A percentile compares a stretch with the other conserved stretches of the same genome.
These are phyloP conservation scores for Pontederia paniculata DNA, from an alignment of 176 grass and related monocot species.

Conservation along the genomic window DNA sequence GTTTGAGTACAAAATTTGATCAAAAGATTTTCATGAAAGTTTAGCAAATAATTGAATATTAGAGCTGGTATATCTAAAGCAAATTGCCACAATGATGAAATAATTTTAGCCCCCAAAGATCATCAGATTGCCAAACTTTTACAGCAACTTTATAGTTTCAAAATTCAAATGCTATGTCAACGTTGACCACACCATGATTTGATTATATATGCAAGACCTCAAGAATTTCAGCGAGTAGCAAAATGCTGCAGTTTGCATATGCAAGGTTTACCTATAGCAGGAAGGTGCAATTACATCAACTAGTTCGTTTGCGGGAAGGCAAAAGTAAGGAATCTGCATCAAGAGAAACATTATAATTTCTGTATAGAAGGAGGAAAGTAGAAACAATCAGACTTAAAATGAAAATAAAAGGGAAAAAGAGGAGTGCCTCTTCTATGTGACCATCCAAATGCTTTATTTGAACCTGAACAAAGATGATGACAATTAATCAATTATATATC, in stretches of 20 bases:
- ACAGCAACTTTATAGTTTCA: no score
- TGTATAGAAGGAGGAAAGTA: not conserved
- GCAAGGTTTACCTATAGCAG: slow-evolving; percentile 66
- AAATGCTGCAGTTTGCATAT: not conserved
- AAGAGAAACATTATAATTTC: slow-evolving; percentile 1
- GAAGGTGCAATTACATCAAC: slow-evolving; percentile 98
- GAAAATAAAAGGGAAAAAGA: not conserved
- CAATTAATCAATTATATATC: slow-evolving; percentile 6
- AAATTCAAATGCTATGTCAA: no score
- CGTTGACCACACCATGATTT: no score
- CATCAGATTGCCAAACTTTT: no score
- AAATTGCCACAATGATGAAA: no score
- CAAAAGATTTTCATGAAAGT: no score
- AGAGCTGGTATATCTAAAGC: no score
- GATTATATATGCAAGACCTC: no score
- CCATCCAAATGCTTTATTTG: slow-evolving; percentile 97
- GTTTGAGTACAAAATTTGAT: no score
- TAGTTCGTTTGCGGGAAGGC: slow-evolving; percentile 82
- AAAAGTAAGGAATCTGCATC: slow-evolving; percentile 94
- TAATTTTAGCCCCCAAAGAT: no score
- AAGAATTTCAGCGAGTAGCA: not conserved
- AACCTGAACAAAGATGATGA: slow-evolving; percentile 39
- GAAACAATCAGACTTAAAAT: slow-evolving; percentile 10
- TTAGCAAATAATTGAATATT: no score
- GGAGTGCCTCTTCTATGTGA: slow-evolving; percentile 74